Conservation (phyloP, 2,329 filamentous ascomycete species). For the Arthrobotrys megalospora region DNA sequence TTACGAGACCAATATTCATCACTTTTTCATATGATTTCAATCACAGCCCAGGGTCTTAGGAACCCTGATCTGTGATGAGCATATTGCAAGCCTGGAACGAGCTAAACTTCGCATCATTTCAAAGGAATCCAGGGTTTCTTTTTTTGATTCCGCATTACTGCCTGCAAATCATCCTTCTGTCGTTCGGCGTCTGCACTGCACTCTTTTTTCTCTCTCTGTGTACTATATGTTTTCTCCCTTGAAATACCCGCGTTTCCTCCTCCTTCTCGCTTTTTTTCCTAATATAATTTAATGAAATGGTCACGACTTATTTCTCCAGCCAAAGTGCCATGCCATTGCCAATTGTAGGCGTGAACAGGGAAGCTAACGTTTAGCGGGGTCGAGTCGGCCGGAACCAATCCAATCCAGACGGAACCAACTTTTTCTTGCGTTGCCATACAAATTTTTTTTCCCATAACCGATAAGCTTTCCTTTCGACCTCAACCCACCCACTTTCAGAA, state of each 20-base stretch:
- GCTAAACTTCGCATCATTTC: not conserved
- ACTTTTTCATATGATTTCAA: too few relatives aligned
- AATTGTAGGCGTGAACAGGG: not conserved
- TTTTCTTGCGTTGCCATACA: slow-evolving; percentile 38
- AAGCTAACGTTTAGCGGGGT: slow-evolving; percentile 11
- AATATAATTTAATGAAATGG: slow-evolving; percentile 37
- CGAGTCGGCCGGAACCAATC: not conserved
- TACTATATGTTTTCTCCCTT: slow-evolving; percentile 23
- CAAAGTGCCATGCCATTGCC: not conserved
- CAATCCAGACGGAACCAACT: too few relatives aligned
- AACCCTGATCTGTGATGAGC: not conserved
- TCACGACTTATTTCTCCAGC: slow-evolving; percentile 7
- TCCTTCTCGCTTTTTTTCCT: not conserved
- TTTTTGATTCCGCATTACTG: slow-evolving; percentile 1
- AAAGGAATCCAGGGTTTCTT: slow-evolving; percentile 18
- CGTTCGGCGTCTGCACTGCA: slow-evolving; percentile 16
- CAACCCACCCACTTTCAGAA: slow-evolving; percentile 2
- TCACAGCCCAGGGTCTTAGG: not conserved
- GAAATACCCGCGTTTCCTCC: slow-evolving; percentile 33
- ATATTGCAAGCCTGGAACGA: not conserved
- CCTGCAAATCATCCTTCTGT: slow-evolving; percentile 8
- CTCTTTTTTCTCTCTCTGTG: slow-evolving; percentile 14
- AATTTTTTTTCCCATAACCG: slow-evolving; percentile 15
- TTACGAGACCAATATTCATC: too few relatives aligned
- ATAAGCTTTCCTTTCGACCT: slow-evolving; percentile 39